Base-by-base conservation (phyloP, 179 eudicot species). In the Beta corolliflora region DNA sequence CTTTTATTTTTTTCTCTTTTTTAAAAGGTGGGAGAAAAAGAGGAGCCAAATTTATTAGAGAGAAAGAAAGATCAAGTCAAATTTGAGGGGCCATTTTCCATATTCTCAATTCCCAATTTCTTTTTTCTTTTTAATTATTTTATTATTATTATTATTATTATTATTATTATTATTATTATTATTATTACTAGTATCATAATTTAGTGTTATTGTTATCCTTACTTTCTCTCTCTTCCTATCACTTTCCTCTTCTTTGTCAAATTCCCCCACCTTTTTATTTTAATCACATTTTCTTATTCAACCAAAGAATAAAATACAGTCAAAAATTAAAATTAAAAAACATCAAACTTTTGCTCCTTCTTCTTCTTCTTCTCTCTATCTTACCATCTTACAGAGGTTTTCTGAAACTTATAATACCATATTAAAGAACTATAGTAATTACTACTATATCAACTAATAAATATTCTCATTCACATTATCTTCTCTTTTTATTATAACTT, bases 21-120 rank as follows among this genome's bases (percentile, higher is more conserved):
- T 18, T 44, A 36, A 9, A 19, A 70, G 45, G 9, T 7, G 11
- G 8, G 11, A 48, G 1, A 71, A 29, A 54, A 29, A n/a, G n/a
- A 69, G 54, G 53, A 69, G 52, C 13, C 73, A 69, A n/a, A 54
- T 9, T 52, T 61, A 48, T 74, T 74, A 29, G 25, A 77, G 70
- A n/a, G n/a, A 58, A 60, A 64, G 75, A 77, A 70, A 76, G 83
- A 81, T 81, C 80, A 59, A 81, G 83, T 81, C 83, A 81, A 81
- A 56, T 45, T 31, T 68, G 55, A 81, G n/a, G 83, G 83, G 71
- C 80, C 80, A 77, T 45, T 21, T 10, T 48, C 53, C 58, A 75
- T n/a, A 45, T 67, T 53, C 18, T 11, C 75, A 71, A 29, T 73
- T 54, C 16, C 29, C 54, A 50, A n/a, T n/a, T n/a, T n/a, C n/a